Evolutionary conservation across 495 filamentous ascomycete genomes (phyloP).

Genomic region (Tuber calosporum): DNA sequence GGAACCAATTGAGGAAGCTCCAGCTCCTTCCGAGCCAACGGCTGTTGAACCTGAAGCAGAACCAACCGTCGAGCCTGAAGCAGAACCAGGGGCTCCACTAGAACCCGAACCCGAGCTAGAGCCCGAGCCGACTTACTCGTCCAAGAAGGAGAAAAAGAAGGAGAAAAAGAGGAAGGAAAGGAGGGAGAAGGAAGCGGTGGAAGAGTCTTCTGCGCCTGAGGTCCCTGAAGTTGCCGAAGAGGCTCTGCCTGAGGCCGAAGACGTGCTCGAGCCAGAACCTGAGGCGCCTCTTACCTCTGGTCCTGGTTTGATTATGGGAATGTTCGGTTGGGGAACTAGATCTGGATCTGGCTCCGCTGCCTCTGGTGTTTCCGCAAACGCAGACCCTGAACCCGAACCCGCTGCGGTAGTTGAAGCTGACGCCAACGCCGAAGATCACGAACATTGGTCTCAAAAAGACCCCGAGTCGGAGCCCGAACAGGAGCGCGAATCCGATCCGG

Average conservation of each 20-base stretch:
- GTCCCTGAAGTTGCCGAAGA: conserved; percentile 6
- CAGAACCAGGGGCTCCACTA: not conserved
- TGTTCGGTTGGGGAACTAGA: conserved; percentile 10
- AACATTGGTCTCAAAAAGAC: conserved; percentile 29
- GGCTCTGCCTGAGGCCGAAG: conserved; percentile 16
- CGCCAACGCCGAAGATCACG: conserved; percentile 13
- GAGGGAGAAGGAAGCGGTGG: conserved; percentile 14
- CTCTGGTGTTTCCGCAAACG: conserved; percentile 10
- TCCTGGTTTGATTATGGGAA: conserved; percentile 25
- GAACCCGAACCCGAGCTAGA: conserved; percentile 10
- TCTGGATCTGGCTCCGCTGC: conserved; percentile 23
- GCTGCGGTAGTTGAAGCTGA: conserved; percentile 19
- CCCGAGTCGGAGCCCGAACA: conserved; percentile 28
- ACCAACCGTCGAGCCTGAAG: conserved; percentile 22
- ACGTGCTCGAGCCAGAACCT: conserved; percentile 23
- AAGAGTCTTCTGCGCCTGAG: conserved; percentile 10
- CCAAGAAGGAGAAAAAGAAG: conserved; percentile 27
- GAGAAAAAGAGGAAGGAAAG: conserved; percentile 13
- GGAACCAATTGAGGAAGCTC: conserved; percentile 22
- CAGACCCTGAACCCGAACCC: conserved; percentile 21
- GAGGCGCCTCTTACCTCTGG: conserved; percentile 7
- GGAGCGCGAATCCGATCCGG: conserved; percentile 15
- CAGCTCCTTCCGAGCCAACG: conserved; percentile 20
- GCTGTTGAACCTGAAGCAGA: conserved; percentile 19
- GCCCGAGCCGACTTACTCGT: conserved; percentile 12